Evolutionary conservation across 106 monocot genomes (phyloP).

Genomic region (Vanilla planifolia): DNA sequence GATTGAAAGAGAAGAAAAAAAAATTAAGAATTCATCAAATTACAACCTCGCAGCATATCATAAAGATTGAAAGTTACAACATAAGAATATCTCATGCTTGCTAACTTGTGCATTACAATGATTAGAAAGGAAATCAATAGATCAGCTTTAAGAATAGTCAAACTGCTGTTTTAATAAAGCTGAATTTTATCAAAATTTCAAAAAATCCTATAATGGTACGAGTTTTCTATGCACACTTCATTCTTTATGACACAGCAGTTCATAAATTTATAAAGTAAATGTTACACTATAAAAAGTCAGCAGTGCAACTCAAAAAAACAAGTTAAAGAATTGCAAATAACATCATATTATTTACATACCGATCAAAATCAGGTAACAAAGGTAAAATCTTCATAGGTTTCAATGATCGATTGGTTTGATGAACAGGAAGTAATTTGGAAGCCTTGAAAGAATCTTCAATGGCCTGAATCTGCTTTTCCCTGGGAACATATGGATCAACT

Average conservation of each 20-base stretch:
- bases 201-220: too few species aligned
- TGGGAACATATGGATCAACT: constrained; percentile 15
- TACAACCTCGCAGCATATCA: too few species aligned
- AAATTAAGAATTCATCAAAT: too few species aligned
- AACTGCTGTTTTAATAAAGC: too few species aligned
- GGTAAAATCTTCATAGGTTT: constrained; percentile 68
- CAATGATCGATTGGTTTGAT: constrained; percentile 74
- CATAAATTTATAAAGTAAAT: neutral
- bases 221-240: neutral
- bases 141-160: too few species aligned
- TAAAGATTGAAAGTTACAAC: too few species aligned
- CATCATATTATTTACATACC: constrained; percentile 29
- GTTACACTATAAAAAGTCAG: neutral
- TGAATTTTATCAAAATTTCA: too few species aligned
- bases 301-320: neutral
- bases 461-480: constrained; percentile 91
- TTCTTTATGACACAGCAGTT: neutral
- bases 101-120: too few species aligned
- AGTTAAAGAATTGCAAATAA: constrained; percentile 1
- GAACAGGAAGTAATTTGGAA: constrained; percentile 69
- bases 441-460: constrained; percentile 96
- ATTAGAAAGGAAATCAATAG: too few species aligned
- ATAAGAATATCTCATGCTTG: too few species aligned
- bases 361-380: constrained; percentile 80
- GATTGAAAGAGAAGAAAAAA: too few species aligned